Evolutionary conservation across 2,329 filamentous ascomycete genomes (phyloP).

Genomic region (Phoma sp.): DNA sequence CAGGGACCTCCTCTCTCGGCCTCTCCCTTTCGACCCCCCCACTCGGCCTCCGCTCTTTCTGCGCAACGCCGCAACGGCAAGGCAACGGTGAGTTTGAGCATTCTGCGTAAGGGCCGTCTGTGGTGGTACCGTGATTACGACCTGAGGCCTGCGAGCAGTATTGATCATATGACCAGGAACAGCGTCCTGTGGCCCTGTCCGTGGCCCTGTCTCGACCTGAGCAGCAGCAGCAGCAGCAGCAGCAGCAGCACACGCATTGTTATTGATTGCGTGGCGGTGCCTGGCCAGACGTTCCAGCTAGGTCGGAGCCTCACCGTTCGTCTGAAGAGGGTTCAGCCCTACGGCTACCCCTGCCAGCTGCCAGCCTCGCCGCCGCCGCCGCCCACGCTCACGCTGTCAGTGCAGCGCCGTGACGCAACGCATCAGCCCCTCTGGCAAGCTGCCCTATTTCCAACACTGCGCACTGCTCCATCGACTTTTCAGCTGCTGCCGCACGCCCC

Average conservation of each 20-base stretch:
- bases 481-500: slow-evolving; percentile 13
- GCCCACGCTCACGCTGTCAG: neutral
- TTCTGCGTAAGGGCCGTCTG: slow-evolving; percentile 33
- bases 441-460: slow-evolving; percentile 5
- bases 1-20: slow-evolving; percentile 7
- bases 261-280: slow-evolving; percentile 24
- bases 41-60: slow-evolving; percentile 16
- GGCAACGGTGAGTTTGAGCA: slow-evolving; percentile 22
- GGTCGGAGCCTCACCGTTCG: slow-evolving; percentile 20
- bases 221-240: neutral
- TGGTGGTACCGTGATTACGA: slow-evolving; percentile 40
- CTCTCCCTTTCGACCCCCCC: slow-evolving; percentile 23
- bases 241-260: slow-evolving; percentile 14
- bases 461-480: slow-evolving; percentile 5
- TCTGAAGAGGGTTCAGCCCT: slow-evolving; percentile 17
- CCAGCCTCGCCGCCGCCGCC: slow-evolving; percentile 26
- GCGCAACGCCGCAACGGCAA: slow-evolving; percentile 6
- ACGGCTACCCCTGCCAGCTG: slow-evolving; percentile 3
- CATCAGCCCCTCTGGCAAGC: slow-evolving; percentile 20
- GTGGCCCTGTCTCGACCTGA: slow-evolving; percentile 3
- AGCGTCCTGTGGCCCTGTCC: too few species aligned
- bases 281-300: slow-evolving; percentile 25
- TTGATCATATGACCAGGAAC: slow-evolving; percentile 20
- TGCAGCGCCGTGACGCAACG: slow-evolving; percentile 18
- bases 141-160: slow-evolving; percentile 11